Conservation (phyloP, 2,329 filamentous ascomycete genomes). For the Ceratocystis cubensis region DNA sequence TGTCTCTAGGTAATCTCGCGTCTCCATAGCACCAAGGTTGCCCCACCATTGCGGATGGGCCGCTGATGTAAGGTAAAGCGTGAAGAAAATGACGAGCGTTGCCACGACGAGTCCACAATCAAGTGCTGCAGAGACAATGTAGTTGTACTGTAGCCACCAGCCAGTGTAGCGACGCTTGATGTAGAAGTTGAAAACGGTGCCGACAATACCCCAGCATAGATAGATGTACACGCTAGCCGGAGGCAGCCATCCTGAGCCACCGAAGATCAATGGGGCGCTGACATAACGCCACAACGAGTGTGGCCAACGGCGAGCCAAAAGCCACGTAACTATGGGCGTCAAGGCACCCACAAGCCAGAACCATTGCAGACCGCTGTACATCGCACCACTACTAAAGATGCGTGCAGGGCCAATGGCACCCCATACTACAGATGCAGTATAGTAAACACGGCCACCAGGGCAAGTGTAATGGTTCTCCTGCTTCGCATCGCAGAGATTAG, state of each 20-base stretch:
- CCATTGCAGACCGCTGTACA: constrained; percentile 54
- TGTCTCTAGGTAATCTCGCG: constrained; percentile 34
- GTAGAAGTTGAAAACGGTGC: constrained; percentile 55
- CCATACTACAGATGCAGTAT: constrained; percentile 60
- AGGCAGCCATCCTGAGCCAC: constrained; percentile 49
- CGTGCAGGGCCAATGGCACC: constrained; percentile 58
- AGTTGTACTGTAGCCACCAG: constrained; percentile 72
- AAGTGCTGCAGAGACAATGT: constrained; percentile 57
- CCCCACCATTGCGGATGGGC: constrained; percentile 50
- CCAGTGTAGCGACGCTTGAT: constrained; percentile 52
- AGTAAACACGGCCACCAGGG: constrained; percentile 44
- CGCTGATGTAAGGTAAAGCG: constrained; percentile 47
- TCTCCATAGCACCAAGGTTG: constrained; percentile 38
- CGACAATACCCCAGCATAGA: constrained; percentile 56
- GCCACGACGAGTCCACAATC: constrained; percentile 55
- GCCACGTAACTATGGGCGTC: constrained; percentile 51
- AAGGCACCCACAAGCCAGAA: constrained; percentile 58
- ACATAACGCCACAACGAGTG: constrained; percentile 51
- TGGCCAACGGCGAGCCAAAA: constrained; percentile 49
- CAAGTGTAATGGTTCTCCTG: constrained; percentile 47
- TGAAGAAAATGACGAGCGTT: constrained; percentile 58
- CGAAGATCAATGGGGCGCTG: constrained; percentile 56
- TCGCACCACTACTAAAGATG: constrained; percentile 51
- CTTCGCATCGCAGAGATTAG: constrained; percentile 43
- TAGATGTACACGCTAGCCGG: constrained; percentile 61